A percentile compares a stretch with the other conserved stretches of the same genome.
Evolutionary conservation across 2,329 filamentous ascomycete species (phyloP).

Genomic region (Trichophyton verrucosum): DNA sequence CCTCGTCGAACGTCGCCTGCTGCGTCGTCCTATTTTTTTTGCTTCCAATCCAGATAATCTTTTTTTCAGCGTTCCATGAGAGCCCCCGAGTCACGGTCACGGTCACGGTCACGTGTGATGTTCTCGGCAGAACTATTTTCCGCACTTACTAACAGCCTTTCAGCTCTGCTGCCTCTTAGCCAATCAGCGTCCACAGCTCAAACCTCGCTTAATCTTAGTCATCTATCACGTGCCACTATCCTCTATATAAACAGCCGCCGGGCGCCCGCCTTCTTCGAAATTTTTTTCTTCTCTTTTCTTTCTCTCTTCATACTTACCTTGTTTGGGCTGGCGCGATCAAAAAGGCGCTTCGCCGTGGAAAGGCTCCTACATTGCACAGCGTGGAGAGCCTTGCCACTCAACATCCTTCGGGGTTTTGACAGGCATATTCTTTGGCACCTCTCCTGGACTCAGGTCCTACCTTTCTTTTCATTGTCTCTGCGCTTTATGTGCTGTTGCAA

Average conservation of each 20-base stretch:
- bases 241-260: slow-evolving; percentile 22
- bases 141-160: neutral
- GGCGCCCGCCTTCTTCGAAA: slow-evolving; percentile 14
- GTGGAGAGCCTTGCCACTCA: slow-evolving; percentile 40
- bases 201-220: slow-evolving; percentile 25
- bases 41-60: neutral
- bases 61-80: neutral
- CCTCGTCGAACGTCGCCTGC: neutral
- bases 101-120: neutral
- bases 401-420: slow-evolving; percentile 39
- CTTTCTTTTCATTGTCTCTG: slow-evolving; percentile 32
- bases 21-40: neutral
- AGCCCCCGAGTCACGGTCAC: no score
- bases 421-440: slow-evolving; percentile 41
- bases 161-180: neutral
- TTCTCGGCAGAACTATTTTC: neutral
- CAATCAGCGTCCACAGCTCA: slow-evolving; percentile 6
- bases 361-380: slow-evolving; percentile 48
- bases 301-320: slow-evolving; percentile 42
- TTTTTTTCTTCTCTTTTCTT: slow-evolving; percentile 26
- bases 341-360: slow-evolving; percentile 34
- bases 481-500: slow-evolving; percentile 25
- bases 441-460: slow-evolving; percentile 18
- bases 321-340: slow-evolving; percentile 38
- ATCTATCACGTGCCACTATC: neutral